A percentile compares a stretch with the other conserved stretches of the same genome.
Conservation (phyloP, 805 yeast genomes). For the Novakomyces olei region DNA sequence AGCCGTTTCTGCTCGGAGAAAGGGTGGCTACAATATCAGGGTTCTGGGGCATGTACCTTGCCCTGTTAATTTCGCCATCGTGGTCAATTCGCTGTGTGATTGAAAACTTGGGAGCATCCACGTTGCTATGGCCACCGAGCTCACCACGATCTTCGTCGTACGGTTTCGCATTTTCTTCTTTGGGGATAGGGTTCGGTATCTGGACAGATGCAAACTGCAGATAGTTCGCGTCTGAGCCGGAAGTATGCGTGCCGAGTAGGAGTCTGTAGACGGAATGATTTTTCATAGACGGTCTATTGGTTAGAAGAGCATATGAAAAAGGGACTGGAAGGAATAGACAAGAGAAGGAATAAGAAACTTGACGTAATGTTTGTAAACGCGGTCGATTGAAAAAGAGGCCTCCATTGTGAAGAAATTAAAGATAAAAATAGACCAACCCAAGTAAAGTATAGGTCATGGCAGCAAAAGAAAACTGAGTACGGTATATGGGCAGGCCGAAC, state of each 20-base stretch:
- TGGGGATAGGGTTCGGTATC: conserved; percentile 15
- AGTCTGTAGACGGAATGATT: conserved; percentile 22
- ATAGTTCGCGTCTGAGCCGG: conserved; percentile 32
- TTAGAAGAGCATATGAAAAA: too few relatives aligned
- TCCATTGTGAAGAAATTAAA: too few relatives aligned
- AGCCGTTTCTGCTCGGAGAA: conserved; percentile 20
- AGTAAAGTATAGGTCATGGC: too few relatives aligned
- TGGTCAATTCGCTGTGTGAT: conserved; percentile 33
- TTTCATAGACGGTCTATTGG: too few relatives aligned
- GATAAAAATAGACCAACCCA: too few relatives aligned
- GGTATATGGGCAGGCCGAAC: too few relatives aligned
- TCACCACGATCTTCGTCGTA: conserved; percentile 12
- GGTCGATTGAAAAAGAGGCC: too few relatives aligned
- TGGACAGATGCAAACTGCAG: conserved; percentile 18
- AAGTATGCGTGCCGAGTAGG: conserved; percentile 41
- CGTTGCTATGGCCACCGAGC: conserved; percentile 13
- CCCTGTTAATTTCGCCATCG: conserved; percentile 43
- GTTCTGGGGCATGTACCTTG: conserved; percentile 29
- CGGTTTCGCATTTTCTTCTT: conserved; percentile 9
- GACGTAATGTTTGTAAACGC: too few relatives aligned
- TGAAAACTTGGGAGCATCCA: conserved; percentile 14
- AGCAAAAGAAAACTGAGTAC: too few relatives aligned
- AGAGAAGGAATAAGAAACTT: too few relatives aligned
- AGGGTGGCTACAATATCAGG: conserved; percentile 31
- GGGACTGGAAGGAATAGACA: too few relatives aligned